A percentile compares a stretch with the other conserved stretches of the same genome.
phyloP scores from a whole-genome alignment of 345 rosid genomes.

The Melastoma malabathricum region DNA sequence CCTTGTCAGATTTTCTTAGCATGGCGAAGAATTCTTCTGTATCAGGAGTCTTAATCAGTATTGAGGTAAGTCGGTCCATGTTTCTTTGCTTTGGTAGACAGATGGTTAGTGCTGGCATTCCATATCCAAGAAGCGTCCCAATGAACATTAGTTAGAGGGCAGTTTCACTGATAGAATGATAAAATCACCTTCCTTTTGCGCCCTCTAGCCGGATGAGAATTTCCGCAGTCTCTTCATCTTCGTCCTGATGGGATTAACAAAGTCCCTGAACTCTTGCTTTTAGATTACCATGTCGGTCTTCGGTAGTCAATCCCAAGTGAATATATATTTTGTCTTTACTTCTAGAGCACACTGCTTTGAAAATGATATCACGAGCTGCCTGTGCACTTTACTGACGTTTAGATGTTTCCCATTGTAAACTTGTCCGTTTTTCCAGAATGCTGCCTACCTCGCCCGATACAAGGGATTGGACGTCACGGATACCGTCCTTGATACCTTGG shows the following conservation, averaged over 20 bases:
- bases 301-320: too few relatives aligned
- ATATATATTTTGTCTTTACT: too few relatives aligned
- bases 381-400: conserved; percentile 1
- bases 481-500: conserved; percentile 43
- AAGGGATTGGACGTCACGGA: conserved; percentile 38
- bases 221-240: too few relatives aligned
- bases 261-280: too few relatives aligned
- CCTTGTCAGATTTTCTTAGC: conserved; percentile 46
- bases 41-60: conserved; percentile 60
- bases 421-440: conserved; percentile 45
- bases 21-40: conserved; percentile 58
- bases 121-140: background rate
- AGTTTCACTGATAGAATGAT: too few relatives aligned
- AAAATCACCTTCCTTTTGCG: too few relatives aligned
- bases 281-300: too few relatives aligned
- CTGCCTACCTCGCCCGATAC: conserved; percentile 48
- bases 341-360: too few relatives aligned
- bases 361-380: too few relatives aligned
- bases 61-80: conserved; percentile 47
- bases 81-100: background rate
- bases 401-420: background rate
- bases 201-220: too few relatives aligned
- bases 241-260: too few relatives aligned
- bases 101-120: too few relatives aligned
- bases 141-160: background rate